Evolutionary conservation across 1,284 basidiomycete genomes (phyloP), one percentile per base, ranked within the genome.

Genomic region (Malassezia globosa): DNA sequence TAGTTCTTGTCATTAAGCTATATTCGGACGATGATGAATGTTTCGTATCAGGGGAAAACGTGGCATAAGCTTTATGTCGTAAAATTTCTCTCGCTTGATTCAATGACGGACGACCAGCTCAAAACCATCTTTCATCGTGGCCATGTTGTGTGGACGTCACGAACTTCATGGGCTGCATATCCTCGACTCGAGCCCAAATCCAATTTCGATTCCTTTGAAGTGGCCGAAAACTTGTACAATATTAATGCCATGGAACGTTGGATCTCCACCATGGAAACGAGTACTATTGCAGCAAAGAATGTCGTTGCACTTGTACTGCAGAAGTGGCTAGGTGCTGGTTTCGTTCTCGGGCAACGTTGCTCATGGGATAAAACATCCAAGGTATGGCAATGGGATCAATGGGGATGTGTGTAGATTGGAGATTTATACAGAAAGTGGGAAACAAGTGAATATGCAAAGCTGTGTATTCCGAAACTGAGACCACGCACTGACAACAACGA

Each of bases 1-100:
- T 81, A 84, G 48, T 94, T 96, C 74, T 88, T 88, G 64, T 87
- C 84, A 1, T 72, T 96, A 41, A 82, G 82, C n/a, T 95, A 94
- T 73, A 82, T 86, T 51, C 81, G 82, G 2, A 74, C 74, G 31
- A 74, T 84, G 56, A 72, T 44, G 55, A 54, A 44, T 53, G 57
- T 31, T 23, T 57, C 41, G 53, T 54, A 46, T 40, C 37, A 36
- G 55, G 34, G 49, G 21, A 44, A 51, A 27, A 43, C 43, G 27
- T 45, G 54, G 33, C 42, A 63, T 39, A 53, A 50, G 21, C 60
- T 63, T 19, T 56, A 58, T 39, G 46, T 69, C 8, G 67, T 72
- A 16, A 66, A 66, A 75, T 83, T 97, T 46, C 94, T 95, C 69
- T 90, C 86, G 0, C 76, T 80, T 56, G 67, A 78, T 22, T 66